Conservation (phyloP, 441 rosid species). For the Flueggea neowawraea region DNA sequence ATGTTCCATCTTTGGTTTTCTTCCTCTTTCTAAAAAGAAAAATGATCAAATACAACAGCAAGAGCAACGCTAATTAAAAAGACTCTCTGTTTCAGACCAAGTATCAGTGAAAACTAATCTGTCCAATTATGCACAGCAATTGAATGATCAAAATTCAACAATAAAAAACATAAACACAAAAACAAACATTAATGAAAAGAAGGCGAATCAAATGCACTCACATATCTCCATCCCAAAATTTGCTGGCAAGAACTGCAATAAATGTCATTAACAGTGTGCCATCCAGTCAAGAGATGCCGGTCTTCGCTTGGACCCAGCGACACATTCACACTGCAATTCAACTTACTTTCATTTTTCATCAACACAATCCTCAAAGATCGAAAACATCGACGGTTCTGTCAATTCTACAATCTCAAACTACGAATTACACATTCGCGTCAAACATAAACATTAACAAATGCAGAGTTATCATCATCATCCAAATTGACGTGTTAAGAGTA, state of each 20-base stretch:
- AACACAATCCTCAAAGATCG: too few species aligned
- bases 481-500: too few species aligned
- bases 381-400: too few species aligned
- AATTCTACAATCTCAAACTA: too few species aligned
- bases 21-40: too few species aligned
- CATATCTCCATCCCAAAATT: slow-evolving; percentile 45
- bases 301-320: slow-evolving; percentile 34
- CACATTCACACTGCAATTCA: slow-evolving; percentile 34
- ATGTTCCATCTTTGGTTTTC: too few species aligned
- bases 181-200: background rate
- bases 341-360: too few species aligned
- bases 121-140: background rate
- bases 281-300: slow-evolving; percentile 30
- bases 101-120: too few species aligned
- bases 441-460: too few species aligned
- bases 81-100: background rate
- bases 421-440: too few species aligned
- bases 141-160: background rate
- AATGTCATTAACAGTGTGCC: slow-evolving; percentile 38
- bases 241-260: slow-evolving; percentile 46
- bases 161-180: background rate
- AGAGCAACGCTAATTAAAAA: background rate
- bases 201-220: slow-evolving; percentile 13
- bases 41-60: too few species aligned
- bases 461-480: too few species aligned